Base-by-base conservation (phyloP, 805 yeast species). In the Myxozyma neotropica region DNA sequence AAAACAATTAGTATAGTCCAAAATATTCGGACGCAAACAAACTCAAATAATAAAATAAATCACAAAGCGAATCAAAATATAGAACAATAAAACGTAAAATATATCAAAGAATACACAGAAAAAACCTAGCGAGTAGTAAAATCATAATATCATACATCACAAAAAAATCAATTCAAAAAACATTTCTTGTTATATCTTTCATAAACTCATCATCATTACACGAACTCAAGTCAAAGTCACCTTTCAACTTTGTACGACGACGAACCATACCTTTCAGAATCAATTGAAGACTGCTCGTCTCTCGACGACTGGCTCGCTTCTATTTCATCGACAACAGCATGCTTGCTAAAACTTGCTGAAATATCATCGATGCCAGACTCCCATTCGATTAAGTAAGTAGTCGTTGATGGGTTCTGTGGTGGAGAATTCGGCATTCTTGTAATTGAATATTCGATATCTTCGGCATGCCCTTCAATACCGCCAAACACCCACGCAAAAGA, bases 401-500 rank as follows among this genome's bases (percentile, higher is more conserved):
- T 21, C 40, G 17, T n/a, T 13, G 33, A 35, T 19, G 48, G 35
- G 19, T 24, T 43, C 13, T 29, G 40, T 23, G n/a, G 15, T 26
- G 33, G 49, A n/a, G 44, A 38, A 12, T 21, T 42, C 7, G 44
- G 43, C 3, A 38, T n/a, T 21, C 19, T 23, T 10, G 46, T 31
- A 19, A 59, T 47, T 6, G 57, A 38, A 29, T 55, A 59, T 21
- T 55, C 50, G 36, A 56, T 38, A 19, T 56, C 43, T 12, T 59
- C 57, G 33, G 43, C 45, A 15, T 38, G 43, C 13, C 57, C 60
- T 12, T 51, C 63, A 4, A 44, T 12, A n/a, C 63, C 63, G 24
- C 63, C 63, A 47, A 59, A 59, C n/a, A 50, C 52, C 60, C 60
- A 55, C 12, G 54, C 50, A 33, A 55, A 59, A n/a, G 59, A 42